A percentile compares a stretch with the other conserved stretches of the same genome.
Evolutionary conservation across 257 asterid species (phyloP).

Genomic region (Jaltomata sinuosa): DNA sequence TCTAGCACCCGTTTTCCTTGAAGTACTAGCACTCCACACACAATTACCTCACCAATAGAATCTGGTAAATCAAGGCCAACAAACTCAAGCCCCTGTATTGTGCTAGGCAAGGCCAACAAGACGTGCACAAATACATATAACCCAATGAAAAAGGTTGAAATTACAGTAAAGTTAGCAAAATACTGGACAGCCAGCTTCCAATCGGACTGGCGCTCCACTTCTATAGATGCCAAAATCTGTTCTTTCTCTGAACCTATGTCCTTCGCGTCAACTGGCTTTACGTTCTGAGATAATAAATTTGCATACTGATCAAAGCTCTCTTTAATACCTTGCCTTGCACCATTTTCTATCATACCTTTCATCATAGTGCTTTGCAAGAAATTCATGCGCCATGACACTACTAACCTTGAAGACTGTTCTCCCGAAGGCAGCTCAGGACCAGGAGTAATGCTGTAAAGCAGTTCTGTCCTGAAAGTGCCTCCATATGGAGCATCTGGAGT

Average conservation of each 20-base stretch:
- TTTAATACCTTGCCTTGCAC: conserved; percentile 85
- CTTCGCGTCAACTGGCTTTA: conserved; percentile 69
- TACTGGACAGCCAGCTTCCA: conserved; percentile 82
- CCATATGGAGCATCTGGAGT: conserved; percentile 99
- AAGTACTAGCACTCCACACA: conserved; percentile 76
- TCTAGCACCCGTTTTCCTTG: conserved; percentile 85
- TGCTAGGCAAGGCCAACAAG: conserved; percentile 57
- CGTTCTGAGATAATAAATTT: conserved; percentile 55
- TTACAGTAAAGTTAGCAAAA: conserved; percentile 73
- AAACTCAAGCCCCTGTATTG: conserved; percentile 92
- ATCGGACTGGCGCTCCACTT: conserved; percentile 68
- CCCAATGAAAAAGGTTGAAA: conserved; percentile 55
- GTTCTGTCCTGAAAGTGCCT: conserved; percentile 59
- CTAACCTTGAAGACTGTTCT: conserved; percentile 62
- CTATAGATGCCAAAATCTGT: conserved; percentile 80
- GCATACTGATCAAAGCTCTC: conserved; percentile 78
- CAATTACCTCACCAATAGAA: conserved; percentile 87
- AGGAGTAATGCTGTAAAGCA: conserved; percentile 70
- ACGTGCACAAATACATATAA: conserved; percentile 66
- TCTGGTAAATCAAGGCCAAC: conserved; percentile 96
- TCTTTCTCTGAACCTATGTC: conserved; percentile 77
- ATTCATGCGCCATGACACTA: conserved; percentile 84
- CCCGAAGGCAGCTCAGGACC: conserved; percentile 94
- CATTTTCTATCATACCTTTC: conserved; percentile 93
- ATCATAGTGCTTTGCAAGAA: conserved; percentile 88